Evolutionary conservation across 192 early-diverging fungal genomes (phyloP), one percentile per base, ranked within the genome.

Genomic region (Lobosporangium transversale): DNA sequence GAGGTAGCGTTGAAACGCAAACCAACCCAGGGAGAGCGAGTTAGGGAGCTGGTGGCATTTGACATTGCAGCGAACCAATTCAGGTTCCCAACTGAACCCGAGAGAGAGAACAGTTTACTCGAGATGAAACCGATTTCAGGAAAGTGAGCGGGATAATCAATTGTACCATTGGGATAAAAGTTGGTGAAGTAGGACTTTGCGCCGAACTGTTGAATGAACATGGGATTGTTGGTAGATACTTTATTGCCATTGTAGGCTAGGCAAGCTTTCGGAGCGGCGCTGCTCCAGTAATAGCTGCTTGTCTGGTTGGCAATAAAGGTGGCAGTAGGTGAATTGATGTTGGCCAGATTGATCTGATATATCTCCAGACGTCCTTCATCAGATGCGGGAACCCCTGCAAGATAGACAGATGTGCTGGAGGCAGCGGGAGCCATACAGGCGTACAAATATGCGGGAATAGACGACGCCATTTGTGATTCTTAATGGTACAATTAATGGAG

Each of bases 241-340:
- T 18, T 17, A 23, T 65, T 53, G 30, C 70, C 70, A 1, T 52
- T 33, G 43, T 65, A 74, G 18, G 27, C n/a, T 12, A 59, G 44
- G 37, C 70, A 74, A 24, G 48, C 43, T 33, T 60, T 74, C 15
- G 45, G 56, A 2, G 62, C 54, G 20, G 48, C 12, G 43, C 51
- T 66, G n/a, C 40, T 65, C 70, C 70, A 74, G 2, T 17, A 30
- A 10, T 6, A 2, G 5, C 15, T 0, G 29, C 31, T 20, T 15
- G 51, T 43, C 11, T 59, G 48, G 50, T 52, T 65, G 33, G 35
- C 37, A 17, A 54, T 15, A 12, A 54, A 40, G 21, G 49, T 59
- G 1, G 62, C 62, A 6, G 62, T 59, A 3, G 70, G 70, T 1
- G 70, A 14, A 11, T 65, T 59, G 62, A 74, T 53, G 49, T 74